These are phyloP conservation scores for Rhizopogon vulgaris DNA, from an alignment of 768 basidiomycete species.

Conservation along the genomic window DNA sequence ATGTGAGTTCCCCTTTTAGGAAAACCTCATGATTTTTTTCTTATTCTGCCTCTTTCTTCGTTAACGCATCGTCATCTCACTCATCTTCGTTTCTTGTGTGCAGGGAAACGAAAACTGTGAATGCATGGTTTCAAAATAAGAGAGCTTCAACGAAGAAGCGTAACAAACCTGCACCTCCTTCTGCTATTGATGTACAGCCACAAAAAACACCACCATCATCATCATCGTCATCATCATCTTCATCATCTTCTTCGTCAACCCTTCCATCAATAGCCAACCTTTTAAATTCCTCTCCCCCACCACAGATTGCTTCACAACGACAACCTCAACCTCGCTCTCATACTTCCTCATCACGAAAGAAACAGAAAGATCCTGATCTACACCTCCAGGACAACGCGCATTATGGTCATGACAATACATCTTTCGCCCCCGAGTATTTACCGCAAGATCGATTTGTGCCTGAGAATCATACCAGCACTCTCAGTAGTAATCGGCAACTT, in stretches of 20 bases:
- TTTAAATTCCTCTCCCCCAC: slow-evolving; percentile 29
- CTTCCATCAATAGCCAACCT: slow-evolving; percentile 34
- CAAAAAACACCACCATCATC: slow-evolving; percentile 17
- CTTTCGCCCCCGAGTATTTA: slow-evolving; percentile 25
- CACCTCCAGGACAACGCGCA: background rate
- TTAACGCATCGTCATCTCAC: too few relatives aligned
- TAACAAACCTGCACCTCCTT: slow-evolving; percentile 35
- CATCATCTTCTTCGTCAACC: slow-evolving; percentile 13
- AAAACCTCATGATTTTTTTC: slow-evolving; percentile 14
- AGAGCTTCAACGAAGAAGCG: slow-evolving; percentile 76
- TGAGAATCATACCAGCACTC: slow-evolving; percentile 27
- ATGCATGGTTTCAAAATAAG: slow-evolving; percentile 87
- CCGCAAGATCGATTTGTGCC: slow-evolving; percentile 27
- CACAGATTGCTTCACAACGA: slow-evolving; percentile 13
- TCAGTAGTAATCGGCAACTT: slow-evolving; percentile 19
- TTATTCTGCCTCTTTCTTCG: too few relatives aligned
- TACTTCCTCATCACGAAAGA: slow-evolving; percentile 20
- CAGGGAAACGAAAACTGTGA: slow-evolving; percentile 82
- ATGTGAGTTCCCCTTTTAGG: slow-evolving; percentile 51
- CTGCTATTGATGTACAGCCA: slow-evolving; percentile 19
- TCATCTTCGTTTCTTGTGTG: slow-evolving; percentile 5
- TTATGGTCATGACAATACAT: slow-evolving; percentile 19
- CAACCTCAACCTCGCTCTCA: slow-evolving; percentile 20
- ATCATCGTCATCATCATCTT: slow-evolving; percentile 14
- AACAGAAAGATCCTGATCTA: slow-evolving; percentile 14